Conservation (phyloP, 495 filamentous ascomycete genomes). For the Penicillium malachiteum region DNA sequence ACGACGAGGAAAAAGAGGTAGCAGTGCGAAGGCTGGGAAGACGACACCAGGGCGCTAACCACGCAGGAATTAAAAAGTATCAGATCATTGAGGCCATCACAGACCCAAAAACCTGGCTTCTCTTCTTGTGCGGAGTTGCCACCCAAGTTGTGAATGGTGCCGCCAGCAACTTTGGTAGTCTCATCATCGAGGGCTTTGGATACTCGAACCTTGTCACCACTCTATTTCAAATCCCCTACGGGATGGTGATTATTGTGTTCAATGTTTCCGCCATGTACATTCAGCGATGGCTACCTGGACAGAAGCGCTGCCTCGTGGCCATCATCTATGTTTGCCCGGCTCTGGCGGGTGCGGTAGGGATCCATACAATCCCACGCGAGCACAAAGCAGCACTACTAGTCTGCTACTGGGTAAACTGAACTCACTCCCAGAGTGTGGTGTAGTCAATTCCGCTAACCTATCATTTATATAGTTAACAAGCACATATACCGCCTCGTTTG, state of each 20-base stretch:
- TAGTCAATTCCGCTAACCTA: not conserved
- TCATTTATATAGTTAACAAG: not conserved
- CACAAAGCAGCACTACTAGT: slow-evolving; percentile 1
- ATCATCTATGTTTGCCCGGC: slow-evolving; percentile 7
- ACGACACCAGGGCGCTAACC: slow-evolving; percentile 4
- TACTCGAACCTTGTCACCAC: slow-evolving; percentile 41
- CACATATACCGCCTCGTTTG: slow-evolving; percentile 55
- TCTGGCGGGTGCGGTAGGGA: slow-evolving; percentile 11
- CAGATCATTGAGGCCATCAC: slow-evolving; percentile 6
- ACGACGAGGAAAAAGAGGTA: slow-evolving; percentile 1
- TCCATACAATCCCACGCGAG: slow-evolving; percentile 11
- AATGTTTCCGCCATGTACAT: slow-evolving; percentile 13
- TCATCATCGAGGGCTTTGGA: slow-evolving; percentile 57
- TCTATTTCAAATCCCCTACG: slow-evolving; percentile 48
- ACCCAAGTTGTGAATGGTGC: slow-evolving; percentile 14
- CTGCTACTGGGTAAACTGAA: not conserved
- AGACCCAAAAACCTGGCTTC: slow-evolving; percentile 12
- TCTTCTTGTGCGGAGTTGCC: slow-evolving; percentile 14
- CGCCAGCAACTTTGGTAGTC: slow-evolving; percentile 11
- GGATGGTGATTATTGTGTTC: slow-evolving; percentile 7
- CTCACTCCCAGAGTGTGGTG: too few species aligned
- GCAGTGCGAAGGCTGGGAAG: not conserved
- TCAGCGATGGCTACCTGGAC: slow-evolving; percentile 14
- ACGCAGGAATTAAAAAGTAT: slow-evolving; percentile 6
- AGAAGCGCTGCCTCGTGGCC: not conserved